Evolutionary conservation across 345 rosid genomes (phyloP).

Genomic region (Eucalyptus coolabah): DNA sequence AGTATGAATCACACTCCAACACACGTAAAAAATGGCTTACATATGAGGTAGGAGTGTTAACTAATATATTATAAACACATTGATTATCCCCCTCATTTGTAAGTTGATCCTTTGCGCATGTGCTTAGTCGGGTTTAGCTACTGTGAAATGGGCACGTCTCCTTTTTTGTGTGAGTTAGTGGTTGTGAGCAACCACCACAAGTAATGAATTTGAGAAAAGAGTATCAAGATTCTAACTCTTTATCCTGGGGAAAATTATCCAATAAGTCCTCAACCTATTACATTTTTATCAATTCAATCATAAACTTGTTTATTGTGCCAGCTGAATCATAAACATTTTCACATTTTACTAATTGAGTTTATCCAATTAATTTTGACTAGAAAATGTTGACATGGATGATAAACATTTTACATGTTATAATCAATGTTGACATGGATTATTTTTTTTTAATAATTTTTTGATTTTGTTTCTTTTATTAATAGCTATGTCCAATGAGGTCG

Average conservation of each 20-base stretch:
- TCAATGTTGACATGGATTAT: fast-evolving
- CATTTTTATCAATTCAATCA: too few relatives aligned
- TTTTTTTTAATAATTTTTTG: not conserved
- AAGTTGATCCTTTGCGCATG: not conserved
- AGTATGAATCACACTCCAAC: too few relatives aligned
- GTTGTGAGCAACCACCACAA: not conserved
- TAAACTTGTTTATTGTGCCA: too few relatives aligned
- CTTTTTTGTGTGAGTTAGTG: not conserved
- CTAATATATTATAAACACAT: not conserved
- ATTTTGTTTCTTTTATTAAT: not conserved
- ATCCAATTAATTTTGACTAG: fast-evolving
- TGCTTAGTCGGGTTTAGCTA: not conserved
- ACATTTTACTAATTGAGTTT: not conserved
- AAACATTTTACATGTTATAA: too few relatives aligned
- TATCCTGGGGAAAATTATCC: not conserved
- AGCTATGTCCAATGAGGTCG: not conserved
- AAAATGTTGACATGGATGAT: not conserved
- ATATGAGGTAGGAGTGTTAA: not conserved
- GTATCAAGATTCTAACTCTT: not conserved
- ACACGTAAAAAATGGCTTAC: not conserved
- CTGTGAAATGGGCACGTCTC: not conserved
- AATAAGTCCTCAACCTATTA: too few relatives aligned
- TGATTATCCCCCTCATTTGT: not conserved
- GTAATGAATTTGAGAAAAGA: not conserved
- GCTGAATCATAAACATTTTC: not conserved